Base-by-base conservation (phyloP, 768 basidiomycete species). In the Amanita inopinata region DNA sequence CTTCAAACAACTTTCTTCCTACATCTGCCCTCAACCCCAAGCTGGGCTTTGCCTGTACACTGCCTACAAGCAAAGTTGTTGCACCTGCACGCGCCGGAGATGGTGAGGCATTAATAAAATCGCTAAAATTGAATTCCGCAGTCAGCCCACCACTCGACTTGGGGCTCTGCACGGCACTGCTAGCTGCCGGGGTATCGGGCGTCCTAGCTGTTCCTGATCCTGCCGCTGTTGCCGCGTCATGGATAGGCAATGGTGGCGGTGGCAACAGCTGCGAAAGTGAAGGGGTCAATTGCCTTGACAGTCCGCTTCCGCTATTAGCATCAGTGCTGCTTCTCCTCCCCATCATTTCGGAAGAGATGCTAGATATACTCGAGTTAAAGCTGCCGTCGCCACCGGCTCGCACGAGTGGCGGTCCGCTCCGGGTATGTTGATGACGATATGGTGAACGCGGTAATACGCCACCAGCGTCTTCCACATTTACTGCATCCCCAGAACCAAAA, bases 41-140 rank as follows among this genome's bases (percentile, higher is more conserved):
- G 46, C 69, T 73, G 27, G 60, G 42, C 34, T 43, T 47, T 52
- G 51, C 40, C 56, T 50, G 35, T 47, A 36, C 17, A 28, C 42
- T 20, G 27, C 40, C 40, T 2, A 35, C 17, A 46, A 5, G 55
- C 33, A 34, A 18, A 3, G 23, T 25, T 14, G 32, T 23, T 15
- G 42, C 17, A 3, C 42, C 45, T 10, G 59, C 62, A 11, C 68
- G 58, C 9, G 69, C 64, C 4, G 79, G 77, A 2, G 79, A 78
- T 10, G 80, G 80, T 18, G 82, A 83, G 27, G 78, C 78, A 50
- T 85, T 77, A 54, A 84, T 75, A 55, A 76, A 86, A 45, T 85
- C 83, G 49, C 71, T 72, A 46, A 83, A 65, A 56, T 83, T 80
- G 60, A 85, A 83, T 11, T 73, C 59, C 51, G 60, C 51, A 49